Evolutionary conservation across 805 yeast species (phyloP).

Genomic region (Teunomyces lycoperdinae): DNA sequence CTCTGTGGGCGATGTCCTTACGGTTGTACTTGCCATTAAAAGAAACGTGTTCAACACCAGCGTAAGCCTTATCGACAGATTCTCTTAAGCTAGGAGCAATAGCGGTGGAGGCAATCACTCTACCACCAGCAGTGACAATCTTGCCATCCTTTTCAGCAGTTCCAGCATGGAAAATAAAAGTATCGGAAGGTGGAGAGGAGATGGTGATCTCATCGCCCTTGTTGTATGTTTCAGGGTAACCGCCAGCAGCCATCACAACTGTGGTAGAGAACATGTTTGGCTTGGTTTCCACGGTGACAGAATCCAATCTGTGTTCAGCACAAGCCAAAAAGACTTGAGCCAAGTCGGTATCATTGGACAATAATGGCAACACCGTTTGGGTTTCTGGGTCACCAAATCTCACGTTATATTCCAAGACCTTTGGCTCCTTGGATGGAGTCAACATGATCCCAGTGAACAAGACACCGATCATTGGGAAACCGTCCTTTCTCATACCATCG

Average conservation of each 20-base stretch:
- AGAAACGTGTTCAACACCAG: slow-evolving; percentile 72
- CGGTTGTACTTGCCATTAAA: slow-evolving; percentile 81
- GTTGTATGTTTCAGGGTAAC: slow-evolving; percentile 84
- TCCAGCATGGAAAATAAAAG: slow-evolving; percentile 94
- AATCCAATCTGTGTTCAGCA: slow-evolving; percentile 90
- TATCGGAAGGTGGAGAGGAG: slow-evolving; percentile 46
- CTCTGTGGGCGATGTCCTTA: slow-evolving; percentile 93
- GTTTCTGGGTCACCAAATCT: slow-evolving; percentile 99
- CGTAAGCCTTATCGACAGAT: slow-evolving; percentile 83
- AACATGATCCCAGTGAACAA: slow-evolving; percentile 94
- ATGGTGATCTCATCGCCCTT: slow-evolving; percentile 85
- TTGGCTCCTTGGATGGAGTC: slow-evolving; percentile 77
- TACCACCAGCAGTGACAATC: slow-evolving; percentile 87
- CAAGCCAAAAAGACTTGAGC: slow-evolving; percentile 91
- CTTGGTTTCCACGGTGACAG: slow-evolving; percentile 59
- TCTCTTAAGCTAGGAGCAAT: slow-evolving; percentile 69
- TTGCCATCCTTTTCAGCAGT: slow-evolving; percentile 60
- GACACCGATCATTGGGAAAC: slow-evolving; percentile 93
- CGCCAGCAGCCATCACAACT: slow-evolving; percentile 95
- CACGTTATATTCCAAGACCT: slow-evolving; percentile 94
- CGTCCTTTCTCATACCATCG: slow-evolving; percentile 94
- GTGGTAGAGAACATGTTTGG: slow-evolving; percentile 73
- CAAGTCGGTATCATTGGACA: slow-evolving; percentile 81
- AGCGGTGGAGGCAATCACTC: slow-evolving; percentile 95
- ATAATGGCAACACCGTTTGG: slow-evolving; percentile 88